Base-by-base conservation (phyloP, 2,329 filamentous ascomycete species). In the Sporothrix mexicana region DNA sequence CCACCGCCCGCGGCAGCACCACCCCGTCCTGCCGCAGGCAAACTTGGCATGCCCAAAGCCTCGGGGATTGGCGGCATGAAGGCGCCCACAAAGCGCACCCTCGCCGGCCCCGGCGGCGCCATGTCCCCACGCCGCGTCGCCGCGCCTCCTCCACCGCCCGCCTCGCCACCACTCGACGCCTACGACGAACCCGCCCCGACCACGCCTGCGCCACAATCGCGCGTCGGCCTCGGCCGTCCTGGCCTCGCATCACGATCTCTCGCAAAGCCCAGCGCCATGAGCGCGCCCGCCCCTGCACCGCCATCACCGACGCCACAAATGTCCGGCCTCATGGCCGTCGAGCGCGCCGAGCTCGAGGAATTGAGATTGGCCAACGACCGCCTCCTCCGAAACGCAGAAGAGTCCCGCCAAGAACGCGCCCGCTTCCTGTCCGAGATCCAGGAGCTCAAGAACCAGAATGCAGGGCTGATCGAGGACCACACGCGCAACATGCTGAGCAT, bases 361-460 rank as follows among this genome's bases (percentile, higher is more conserved):
- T 87, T 98, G 13, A 92, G 95, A 51, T 85, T 90, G 13, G 91
- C 97, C 74, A 95, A 95, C 77, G 95, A 98, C 66, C 88, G 92
- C 43, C 85, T 97, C 5, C 85, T 88, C 25, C 90, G 90, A 72
- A 89, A 93, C 76, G 89, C 91, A 10, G 94, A 97, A 71, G 95
- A 97, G 61, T 85, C 95, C 77, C 90, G 93, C 71, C 89, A 93
- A 64, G 95, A 98, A 79, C 91, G 93, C 75, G 89, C 91, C 73
- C 95, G 92, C 78, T 87, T 97, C 67, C 88, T 90, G 74, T 96
- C 94, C 0, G 94, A 98, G 80, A 92, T 98, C 57, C 92, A 95
- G 77, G 96, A 98, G 82, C 87, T 99, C 43, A 97, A 98, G 83
- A 97, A 97, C 78, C 94, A 98, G 80, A 99, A 99, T 78, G 96